These are phyloP conservation scores for Tephrocybe rancida DNA, from an alignment of 768 basidiomycete genomes.

Conservation along the genomic window DNA sequence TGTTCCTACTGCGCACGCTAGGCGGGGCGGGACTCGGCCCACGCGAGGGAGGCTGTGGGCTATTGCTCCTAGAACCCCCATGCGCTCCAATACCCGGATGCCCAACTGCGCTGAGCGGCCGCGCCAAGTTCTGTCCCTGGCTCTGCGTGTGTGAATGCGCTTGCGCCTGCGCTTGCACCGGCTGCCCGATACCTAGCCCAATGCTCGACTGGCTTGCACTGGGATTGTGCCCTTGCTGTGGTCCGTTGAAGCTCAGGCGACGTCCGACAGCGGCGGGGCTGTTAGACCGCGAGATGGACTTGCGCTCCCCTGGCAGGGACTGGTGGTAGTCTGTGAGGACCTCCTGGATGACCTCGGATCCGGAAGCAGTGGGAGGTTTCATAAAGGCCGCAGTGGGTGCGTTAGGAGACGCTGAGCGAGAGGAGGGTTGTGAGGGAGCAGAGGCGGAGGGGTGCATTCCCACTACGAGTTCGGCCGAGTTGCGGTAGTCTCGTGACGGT, in stretches of 20 bases:
- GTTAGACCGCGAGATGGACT: slow-evolving; percentile 55
- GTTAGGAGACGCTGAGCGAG: slow-evolving; percentile 77
- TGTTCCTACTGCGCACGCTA: slow-evolving; percentile 15
- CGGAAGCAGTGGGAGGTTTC: slow-evolving; percentile 48
- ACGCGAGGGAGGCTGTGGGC: slow-evolving; percentile 60
- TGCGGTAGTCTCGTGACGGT: slow-evolving; percentile 63
- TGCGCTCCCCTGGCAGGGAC: slow-evolving; percentile 84
- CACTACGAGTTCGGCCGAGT: slow-evolving; percentile 78
- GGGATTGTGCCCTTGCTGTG: slow-evolving; percentile 5
- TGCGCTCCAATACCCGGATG: slow-evolving; percentile 86
- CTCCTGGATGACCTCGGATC: slow-evolving; percentile 66
- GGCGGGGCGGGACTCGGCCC: slow-evolving; percentile 56
- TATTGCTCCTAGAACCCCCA: slow-evolving; percentile 57
- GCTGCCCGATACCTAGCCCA: neutral
- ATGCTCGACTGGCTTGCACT: slow-evolving; percentile 9
- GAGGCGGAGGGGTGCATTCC: slow-evolving; percentile 69
- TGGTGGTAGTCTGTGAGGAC: slow-evolving; percentile 80
- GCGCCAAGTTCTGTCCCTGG: slow-evolving; percentile 43
- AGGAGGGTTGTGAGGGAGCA: neutral
- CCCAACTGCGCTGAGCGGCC: slow-evolving; percentile 63
- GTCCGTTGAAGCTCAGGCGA: slow-evolving; percentile 24
- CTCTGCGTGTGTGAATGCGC: slow-evolving; percentile 19
- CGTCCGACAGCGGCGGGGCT: slow-evolving; percentile 37
- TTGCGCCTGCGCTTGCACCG: neutral
- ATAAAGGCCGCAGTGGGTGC: slow-evolving; percentile 76